phyloP scores from a whole-genome alignment of 1,284 basidiomycete genomes.

The Bondarzewia mesenterica region DNA sequence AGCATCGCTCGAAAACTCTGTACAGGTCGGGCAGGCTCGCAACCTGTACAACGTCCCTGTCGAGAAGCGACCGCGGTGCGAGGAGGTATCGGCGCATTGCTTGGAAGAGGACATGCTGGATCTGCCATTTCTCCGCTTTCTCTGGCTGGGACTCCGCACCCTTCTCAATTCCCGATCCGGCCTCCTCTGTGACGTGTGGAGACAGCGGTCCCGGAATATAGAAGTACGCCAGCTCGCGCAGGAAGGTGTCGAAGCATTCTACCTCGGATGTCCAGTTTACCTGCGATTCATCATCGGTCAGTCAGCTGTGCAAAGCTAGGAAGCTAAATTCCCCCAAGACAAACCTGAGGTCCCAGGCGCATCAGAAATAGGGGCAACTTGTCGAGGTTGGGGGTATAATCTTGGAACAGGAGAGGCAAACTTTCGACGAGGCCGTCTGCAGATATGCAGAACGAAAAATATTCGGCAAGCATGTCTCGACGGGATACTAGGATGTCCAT shows the following conservation, averaged over 20 bases:
- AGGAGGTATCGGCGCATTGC: conserved; percentile 68
- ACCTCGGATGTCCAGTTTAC: conserved; percentile 85
- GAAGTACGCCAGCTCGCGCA: conserved; percentile 88
- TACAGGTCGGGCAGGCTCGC: conserved; percentile 86
- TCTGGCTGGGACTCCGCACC: conserved; percentile 21
- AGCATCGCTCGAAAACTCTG: conserved; percentile 87
- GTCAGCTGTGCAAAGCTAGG: not conserved
- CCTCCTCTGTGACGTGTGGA: not conserved
- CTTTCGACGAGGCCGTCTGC: conserved; percentile 59
- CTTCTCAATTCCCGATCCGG: not conserved
- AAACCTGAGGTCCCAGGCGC: conserved; percentile 78
- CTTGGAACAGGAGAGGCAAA: conserved; percentile 77
- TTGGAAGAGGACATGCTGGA: conserved; percentile 84
- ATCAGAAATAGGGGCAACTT: conserved; percentile 81
- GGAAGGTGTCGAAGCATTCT: conserved; percentile 80
- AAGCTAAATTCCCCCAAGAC: conserved; percentile 12
- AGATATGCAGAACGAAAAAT: conserved; percentile 77
- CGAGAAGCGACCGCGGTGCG: conserved; percentile 63
- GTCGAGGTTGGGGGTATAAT: conserved; percentile 82
- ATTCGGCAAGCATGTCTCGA: conserved; percentile 87
- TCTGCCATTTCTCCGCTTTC: conserved; percentile 61
- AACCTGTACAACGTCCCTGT: conserved; percentile 75
- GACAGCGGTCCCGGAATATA: conserved; percentile 50
- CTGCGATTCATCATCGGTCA: conserved; percentile 28
- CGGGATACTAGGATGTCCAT: conserved; percentile 44